phyloP scores from a whole-genome alignment of 140 eudicot species.

The Oenanthe javanica region DNA sequence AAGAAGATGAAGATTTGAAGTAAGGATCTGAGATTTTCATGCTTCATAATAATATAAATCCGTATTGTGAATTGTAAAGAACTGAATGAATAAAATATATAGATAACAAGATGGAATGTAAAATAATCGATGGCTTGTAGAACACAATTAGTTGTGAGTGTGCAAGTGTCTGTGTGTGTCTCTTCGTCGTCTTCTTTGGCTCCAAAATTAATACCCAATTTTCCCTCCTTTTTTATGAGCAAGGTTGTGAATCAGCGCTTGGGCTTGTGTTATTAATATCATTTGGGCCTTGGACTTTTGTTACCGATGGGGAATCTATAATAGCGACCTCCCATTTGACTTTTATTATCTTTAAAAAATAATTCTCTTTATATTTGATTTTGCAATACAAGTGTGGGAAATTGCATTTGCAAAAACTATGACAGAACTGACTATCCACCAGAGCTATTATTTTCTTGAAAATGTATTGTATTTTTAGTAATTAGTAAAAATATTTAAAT shows the following conservation, averaged over 20 bases:
- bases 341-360: too few species aligned
- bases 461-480: too few species aligned
- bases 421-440: too few species aligned
- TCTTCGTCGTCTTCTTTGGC: not conserved
- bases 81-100: not conserved
- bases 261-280: not conserved
- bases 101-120: not conserved
- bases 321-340: too few species aligned
- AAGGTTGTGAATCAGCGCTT: too few species aligned
- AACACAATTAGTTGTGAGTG: not conserved
- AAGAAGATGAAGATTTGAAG: conserved; percentile 8
- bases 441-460: too few species aligned
- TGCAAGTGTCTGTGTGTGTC: not conserved
- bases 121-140: not conserved
- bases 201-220: not conserved
- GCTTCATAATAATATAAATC: conserved; percentile 2
- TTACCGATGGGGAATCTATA: too few species aligned
- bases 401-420: too few species aligned
- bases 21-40: conserved; percentile 27
- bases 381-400: too few species aligned
- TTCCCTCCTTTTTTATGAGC: conserved; percentile 2
- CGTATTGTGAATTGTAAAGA: not conserved
- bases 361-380: too few species aligned
- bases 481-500: too few species aligned
- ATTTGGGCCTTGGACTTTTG: too few species aligned